Percentiles rank a stretch among this genome's conserved stretches.
Evolutionary conservation across 208 protist genomes (phyloP).

Genomic region (Dictyostelium gargantuum): DNA sequence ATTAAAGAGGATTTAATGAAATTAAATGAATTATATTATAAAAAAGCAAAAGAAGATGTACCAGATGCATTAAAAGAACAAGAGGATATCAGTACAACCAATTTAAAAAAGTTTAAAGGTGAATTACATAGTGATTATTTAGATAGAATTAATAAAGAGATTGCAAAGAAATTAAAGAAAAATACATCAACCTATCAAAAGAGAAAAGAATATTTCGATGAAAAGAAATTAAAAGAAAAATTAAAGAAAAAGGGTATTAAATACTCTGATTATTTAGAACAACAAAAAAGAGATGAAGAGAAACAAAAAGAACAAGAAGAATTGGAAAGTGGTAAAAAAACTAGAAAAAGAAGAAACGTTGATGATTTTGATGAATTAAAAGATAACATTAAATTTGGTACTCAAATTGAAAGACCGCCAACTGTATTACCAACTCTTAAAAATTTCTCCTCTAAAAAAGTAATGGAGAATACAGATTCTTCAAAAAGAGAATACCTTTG

Average conservation of each 20-base stretch:
- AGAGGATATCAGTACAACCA: neutral
- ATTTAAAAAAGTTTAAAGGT: neutral
- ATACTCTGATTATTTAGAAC: neutral
- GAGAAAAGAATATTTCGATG: slow-evolving; percentile 27
- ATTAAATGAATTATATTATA: neutral
- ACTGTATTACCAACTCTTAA: neutral
- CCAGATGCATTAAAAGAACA: neutral
- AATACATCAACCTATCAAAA: slow-evolving; percentile 6
- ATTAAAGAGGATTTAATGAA: neutral
- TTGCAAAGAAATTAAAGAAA: slow-evolving; percentile 1
- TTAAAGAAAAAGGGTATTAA: slow-evolving; percentile 6
- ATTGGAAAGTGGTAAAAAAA: neutral
- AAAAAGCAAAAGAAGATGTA: neutral
- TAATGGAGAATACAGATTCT: neutral
- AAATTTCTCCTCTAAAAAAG: slow-evolving; percentile 2
- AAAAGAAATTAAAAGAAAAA: slow-evolving; percentile 33
- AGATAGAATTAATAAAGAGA: neutral
- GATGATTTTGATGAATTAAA: slow-evolving; percentile 38
- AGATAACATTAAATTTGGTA: slow-evolving; percentile 36
- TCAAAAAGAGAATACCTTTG: slow-evolving; percentile 29
- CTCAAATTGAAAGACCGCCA: slow-evolving; percentile 42
- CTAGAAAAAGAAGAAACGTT: neutral
- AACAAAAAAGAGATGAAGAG: neutral
- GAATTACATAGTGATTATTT: neutral
- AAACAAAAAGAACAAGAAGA: neutral